Base-by-base conservation (phyloP, 2,329 filamentous ascomycete species). In the Talaromyces sp. region DNA sequence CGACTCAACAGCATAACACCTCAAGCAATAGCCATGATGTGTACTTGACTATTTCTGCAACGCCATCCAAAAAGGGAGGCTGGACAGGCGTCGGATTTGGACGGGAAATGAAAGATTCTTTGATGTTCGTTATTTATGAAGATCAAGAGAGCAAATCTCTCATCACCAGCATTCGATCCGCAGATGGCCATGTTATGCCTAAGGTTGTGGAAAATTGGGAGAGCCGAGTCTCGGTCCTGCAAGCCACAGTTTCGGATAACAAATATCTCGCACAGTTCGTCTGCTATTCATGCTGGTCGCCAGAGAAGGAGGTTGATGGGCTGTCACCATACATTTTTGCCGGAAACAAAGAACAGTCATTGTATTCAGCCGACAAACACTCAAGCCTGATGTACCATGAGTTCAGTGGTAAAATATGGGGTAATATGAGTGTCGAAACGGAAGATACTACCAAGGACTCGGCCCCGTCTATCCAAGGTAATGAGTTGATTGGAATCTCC, bases 281-380 rank as follows among this genome's bases (percentile, higher is more conserved):
- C 33, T 86, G 83, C 71, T 71, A 64, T 45, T 77, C 80, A 63
- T 85, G 81, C 63, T 84, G 81, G 81, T 50, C 53, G 25, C 35
- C 58, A n/a, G 67, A 69, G 4, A 67, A 86, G 59, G 77, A 85
- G 61, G 72, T 81, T n/a, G 71, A 68, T 9, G 77, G 74, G 40
- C 70, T 70, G 8, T 67, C 72, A 11, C 73, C 73, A 40, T 82
- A 80, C 67, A 79, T 84, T 53, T 86, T 78, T 64, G 84, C 81
- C n/a, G 71, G 79, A 22, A 84, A 83, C 0, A 79, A 79, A 5
- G 64, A 67, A n/a, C 77, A 77, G 43, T 63, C 68, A 13, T 61
- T 70, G 10, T 67, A 68, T 35, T 79, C 74, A 53, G 71, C 83
- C 60, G 70, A 71, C 33, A 57, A 64, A 2, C 69, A 70, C 8